These are phyloP conservation scores for Cyclotella sp. DNA, from an alignment of 108 stramenopile species.

Conservation along the genomic window DNA sequence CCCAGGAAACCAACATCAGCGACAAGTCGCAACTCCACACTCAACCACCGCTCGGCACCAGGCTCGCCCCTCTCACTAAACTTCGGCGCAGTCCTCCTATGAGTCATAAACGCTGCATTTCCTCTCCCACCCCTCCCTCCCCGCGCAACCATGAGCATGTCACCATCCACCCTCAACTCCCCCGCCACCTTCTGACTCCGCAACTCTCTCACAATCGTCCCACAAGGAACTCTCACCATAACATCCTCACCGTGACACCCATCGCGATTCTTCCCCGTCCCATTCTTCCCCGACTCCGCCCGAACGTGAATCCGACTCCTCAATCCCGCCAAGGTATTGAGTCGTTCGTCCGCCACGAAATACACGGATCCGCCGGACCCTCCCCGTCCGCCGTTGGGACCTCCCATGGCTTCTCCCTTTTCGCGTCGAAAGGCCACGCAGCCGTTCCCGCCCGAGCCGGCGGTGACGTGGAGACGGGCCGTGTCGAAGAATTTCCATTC, in stretches of 20 bases:
- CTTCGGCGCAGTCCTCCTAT: conserved; percentile 84
- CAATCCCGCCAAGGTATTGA: conserved; percentile 91
- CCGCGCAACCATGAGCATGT: conserved; percentile 86
- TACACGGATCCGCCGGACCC: conserved; percentile 86
- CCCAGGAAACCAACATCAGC: conserved; percentile 97
- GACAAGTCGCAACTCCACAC: conserved; percentile 92
- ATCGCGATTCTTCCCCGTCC: conserved; percentile 86
- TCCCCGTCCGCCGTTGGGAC: conserved; percentile 92
- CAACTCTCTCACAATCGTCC: conserved; percentile 92
- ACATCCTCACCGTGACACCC: conserved; percentile 77
- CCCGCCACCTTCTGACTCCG: conserved; percentile 88
- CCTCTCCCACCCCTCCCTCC: conserved; percentile 96
- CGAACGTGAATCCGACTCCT: conserved; percentile 83
- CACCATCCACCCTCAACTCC: conserved; percentile 82
- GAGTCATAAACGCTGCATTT: conserved; percentile 93
- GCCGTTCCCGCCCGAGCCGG: conserved; percentile 94
- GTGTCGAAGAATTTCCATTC: conserved; percentile 96
- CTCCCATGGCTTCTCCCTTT: conserved; percentile 90
- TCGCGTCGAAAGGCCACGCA: conserved; percentile 94
- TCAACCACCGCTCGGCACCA: conserved; percentile 88
- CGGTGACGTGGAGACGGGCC: conserved; percentile 86
- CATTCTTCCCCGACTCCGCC: conserved; percentile 82
- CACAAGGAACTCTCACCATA: conserved; percentile 87
- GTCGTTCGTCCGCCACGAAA: conserved; percentile 76
- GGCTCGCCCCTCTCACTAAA: conserved; percentile 91